Base-by-base conservation (phyloP, 176 grass and related monocot species). In the Otatea glauca region DNA sequence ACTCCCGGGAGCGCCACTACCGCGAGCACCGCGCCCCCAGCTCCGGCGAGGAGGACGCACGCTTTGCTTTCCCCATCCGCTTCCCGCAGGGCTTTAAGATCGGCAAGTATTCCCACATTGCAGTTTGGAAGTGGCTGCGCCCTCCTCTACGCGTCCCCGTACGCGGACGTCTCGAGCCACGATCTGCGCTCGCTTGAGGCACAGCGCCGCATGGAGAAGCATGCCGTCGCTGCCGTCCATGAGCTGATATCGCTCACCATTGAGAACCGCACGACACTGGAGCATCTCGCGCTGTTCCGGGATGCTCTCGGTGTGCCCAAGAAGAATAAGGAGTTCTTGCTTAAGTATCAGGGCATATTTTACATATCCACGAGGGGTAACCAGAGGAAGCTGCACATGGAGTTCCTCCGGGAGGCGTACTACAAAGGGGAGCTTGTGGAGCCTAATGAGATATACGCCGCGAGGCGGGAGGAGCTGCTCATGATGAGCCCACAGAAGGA, bases 41-140 rank as follows among this genome's bases (percentile, higher is more conserved):
- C 13, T 68, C 72, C 1, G 89, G 72, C 65, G 89, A 90, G 75
- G 95, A 95, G 76, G 92, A 98, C 56, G 89, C 91, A 9, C 90
- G 91, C 67, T 98, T 98, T 35, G 92, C 92, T 65, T 95, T 98
- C 83, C 90, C 93, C 25, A 88, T 78, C 61, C 85, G 86, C 42
- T 98, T 94, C 80, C 95, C 95, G 20, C 92, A 92, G 20, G 92
- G 95, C 37, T 98, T 98, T 47, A 98, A 95, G 93, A 98, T 95
- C 66, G 95, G 92, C 65, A 98, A 98, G 85, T 98, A 93, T 49
- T 98, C 89, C 61, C 87, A 92, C 16, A 89, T 98, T 15, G 90
- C 92, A 10, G 89, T 92, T 23, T 98, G 92, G 92, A 98, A 93
- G 80, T 98, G 95, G 95, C 95, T 95, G 79, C 90, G 91, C 4